phyloP scores from a whole-genome alignment of 768 basidiomycete genomes.

The Boletus patriciae region DNA sequence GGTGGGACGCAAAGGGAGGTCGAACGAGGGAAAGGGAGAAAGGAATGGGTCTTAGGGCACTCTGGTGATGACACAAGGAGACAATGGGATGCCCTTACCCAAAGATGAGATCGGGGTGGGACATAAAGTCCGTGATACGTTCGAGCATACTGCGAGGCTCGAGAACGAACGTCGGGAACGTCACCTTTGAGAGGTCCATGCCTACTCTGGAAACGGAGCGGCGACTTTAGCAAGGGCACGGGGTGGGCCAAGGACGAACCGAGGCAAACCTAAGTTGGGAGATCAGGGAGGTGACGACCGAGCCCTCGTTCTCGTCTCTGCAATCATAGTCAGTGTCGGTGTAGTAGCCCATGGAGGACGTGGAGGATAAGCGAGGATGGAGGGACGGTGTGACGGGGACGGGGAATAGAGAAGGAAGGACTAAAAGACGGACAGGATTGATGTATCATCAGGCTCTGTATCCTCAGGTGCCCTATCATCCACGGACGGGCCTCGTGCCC shows the following conservation, averaged over 20 bases:
- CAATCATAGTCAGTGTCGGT: constrained; percentile 35
- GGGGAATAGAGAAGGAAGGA: constrained; percentile 22
- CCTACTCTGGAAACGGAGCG: constrained; percentile 61
- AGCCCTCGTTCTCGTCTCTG: constrained; percentile 93
- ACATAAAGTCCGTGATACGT: constrained; percentile 99
- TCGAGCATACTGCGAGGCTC: constrained; percentile 98
- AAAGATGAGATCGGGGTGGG: constrained; percentile 96
- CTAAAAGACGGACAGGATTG: constrained; percentile 68
- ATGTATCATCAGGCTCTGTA: constrained; percentile 86
- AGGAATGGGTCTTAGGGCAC: constrained; percentile 23
- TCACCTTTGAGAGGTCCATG: constrained; percentile 95
- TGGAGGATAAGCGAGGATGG: constrained; percentile 1
- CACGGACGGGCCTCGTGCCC: constrained; percentile 66
- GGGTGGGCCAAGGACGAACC: background rate
- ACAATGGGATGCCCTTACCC: constrained; percentile 54
- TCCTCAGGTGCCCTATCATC: constrained; percentile 76
- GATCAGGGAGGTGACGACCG: constrained; percentile 82
- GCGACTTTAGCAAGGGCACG: constrained; percentile 10
- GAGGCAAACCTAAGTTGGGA: constrained; percentile 75
- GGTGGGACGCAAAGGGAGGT: background rate
- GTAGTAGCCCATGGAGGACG: constrained; percentile 31
- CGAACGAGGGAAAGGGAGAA: background rate
- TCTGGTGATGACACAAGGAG: constrained; percentile 14
- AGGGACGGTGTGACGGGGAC: constrained; percentile 27
- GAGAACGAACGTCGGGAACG: constrained; percentile 92